A percentile compares a stretch with the other conserved stretches of the same genome.
Evolutionary conservation across 2,329 filamentous ascomycete species (phyloP).

Genomic region (Uncinocarpus reesii): DNA sequence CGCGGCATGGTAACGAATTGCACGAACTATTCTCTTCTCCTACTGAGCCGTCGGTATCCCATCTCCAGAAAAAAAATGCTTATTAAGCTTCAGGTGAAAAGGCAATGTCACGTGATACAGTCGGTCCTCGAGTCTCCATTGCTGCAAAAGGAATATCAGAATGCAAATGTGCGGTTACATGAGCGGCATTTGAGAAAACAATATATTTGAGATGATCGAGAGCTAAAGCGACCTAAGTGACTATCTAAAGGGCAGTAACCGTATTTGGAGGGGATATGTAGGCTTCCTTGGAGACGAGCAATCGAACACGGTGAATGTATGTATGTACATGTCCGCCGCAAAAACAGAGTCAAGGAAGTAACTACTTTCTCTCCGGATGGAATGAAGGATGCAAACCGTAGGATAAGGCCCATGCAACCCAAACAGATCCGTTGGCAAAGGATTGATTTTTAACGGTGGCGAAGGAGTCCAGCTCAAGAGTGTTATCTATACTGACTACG

Average conservation of each 20-base stretch:
- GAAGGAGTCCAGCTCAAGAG: no score
- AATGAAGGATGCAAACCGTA: slow-evolving; percentile 7
- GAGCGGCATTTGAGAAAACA: no score
- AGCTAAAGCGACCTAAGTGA: no score
- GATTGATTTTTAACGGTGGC: no score
- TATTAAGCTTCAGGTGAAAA: no score
- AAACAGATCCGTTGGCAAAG: not conserved
- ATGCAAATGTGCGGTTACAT: no score
- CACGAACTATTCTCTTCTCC: not conserved
- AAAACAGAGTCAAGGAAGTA: not conserved
- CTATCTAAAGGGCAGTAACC: no score
- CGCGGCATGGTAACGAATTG: slow-evolving; percentile 33
- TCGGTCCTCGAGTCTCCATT: no score
- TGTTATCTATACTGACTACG: no score
- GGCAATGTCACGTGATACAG: no score
- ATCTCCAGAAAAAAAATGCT: not conserved
- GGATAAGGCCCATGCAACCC: slow-evolving; percentile 4
- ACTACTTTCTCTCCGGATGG: not conserved
- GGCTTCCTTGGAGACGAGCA: not conserved
- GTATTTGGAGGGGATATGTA: not conserved
- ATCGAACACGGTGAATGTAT: not conserved
- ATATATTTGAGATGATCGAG: no score
- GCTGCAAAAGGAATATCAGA: no score
- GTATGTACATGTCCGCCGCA: not conserved
- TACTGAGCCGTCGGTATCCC: not conserved